Percentiles rank a stretch among this genome's conserved stretches.
Evolutionary conservation across 2,329 filamentous ascomycete species (phyloP).

Genomic region (Pseudogymnoascus sp.): DNA sequence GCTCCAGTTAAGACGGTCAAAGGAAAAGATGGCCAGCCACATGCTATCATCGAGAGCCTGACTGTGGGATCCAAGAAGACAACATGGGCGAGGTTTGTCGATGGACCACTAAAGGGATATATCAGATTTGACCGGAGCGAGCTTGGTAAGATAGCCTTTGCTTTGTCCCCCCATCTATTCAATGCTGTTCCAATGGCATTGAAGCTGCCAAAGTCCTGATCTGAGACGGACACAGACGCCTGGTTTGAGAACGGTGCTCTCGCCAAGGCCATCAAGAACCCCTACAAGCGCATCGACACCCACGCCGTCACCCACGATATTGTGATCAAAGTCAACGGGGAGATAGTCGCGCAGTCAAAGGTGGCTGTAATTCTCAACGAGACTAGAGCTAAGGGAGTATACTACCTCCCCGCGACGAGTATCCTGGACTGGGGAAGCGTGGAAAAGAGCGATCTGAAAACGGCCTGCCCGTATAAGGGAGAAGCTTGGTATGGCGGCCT

Average conservation of each 20-base stretch:
- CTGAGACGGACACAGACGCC: not conserved
- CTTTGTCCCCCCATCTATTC: not conserved
- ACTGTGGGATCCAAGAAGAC: not conserved
- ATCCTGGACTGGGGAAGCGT: conserved; percentile 14
- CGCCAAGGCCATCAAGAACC: conserved; percentile 9
- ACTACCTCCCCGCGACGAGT: conserved; percentile 14
- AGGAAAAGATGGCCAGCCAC: not conserved
- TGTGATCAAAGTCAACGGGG: conserved; percentile 10
- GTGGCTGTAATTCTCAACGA: conserved; percentile 12
- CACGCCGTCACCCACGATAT: conserved; percentile 6
- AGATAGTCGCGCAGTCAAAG: conserved; percentile 8
- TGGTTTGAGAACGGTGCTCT: conserved; percentile 15
- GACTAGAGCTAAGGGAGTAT: conserved; percentile 5
- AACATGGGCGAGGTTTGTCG: conserved; percentile 11
- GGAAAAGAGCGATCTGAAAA: conserved; percentile 9
- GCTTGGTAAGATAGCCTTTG: not conserved
- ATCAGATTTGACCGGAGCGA: conserved; percentile 13
- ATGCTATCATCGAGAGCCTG: not conserved
- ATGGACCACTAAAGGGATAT: conserved; percentile 11
- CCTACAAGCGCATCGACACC: conserved; percentile 13
- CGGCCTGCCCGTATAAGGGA: conserved; percentile 61
- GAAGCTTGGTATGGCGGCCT: conserved; percentile 56
- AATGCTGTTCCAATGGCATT: not conserved
- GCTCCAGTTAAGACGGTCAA: not conserved
- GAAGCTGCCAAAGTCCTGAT: not conserved